Evolutionary conservation across 2,329 filamentous ascomycete genomes (phyloP), one percentile per base, ranked within the genome.

Genomic region (Fonsecaea pugnacius): DNA sequence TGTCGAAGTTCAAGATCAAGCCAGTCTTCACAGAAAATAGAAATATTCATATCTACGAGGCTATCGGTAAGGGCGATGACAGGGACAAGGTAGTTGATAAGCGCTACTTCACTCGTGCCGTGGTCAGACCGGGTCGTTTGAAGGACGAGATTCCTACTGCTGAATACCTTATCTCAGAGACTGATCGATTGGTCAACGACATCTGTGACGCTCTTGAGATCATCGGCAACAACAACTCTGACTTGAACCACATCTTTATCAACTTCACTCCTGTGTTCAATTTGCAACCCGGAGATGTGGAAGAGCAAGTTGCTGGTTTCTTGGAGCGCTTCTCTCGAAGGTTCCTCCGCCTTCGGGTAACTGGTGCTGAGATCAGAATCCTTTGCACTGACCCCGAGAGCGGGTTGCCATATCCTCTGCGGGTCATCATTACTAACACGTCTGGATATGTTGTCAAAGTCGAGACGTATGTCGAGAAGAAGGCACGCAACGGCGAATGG

Each of bases 211-310:
- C 95, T 51, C 84, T 99, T 64, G 95, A 99, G 84, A 97, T 99
- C 73, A 96, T 97, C 75, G 95, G 95, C 75, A 97, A 96, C 85
- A 98, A 97, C 83, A 96, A 96, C 82, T 96, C 95, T 58, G 95
- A 99, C 84, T 85, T 99, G 75, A 99, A 99, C 84, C 95, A 99
- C 82, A 95, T 99, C 85, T 99, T 99, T 84, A 95, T 99, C 85
- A 98, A 99, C 86, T 99, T 99, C 83, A 95, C 92, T 0, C 92
- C 93, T 9, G 91, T 97, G 64, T 98, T 99, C 88, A 91, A 92
- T 76, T 87, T 99, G 55, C 85, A 92, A 74, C 93, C 95, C 3
- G 82, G 87, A 65, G 92, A 97, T 80, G 92, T 99, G 16, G 92
- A 98, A 80, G 87, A 96, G 78, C 94, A 92, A 33, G 87, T 99